A percentile compares a stretch with the other conserved stretches of the same genome.
phyloP scores from a whole-genome alignment of 2,329 filamentous ascomycete genomes.

The Taxawa tesnikishii region DNA sequence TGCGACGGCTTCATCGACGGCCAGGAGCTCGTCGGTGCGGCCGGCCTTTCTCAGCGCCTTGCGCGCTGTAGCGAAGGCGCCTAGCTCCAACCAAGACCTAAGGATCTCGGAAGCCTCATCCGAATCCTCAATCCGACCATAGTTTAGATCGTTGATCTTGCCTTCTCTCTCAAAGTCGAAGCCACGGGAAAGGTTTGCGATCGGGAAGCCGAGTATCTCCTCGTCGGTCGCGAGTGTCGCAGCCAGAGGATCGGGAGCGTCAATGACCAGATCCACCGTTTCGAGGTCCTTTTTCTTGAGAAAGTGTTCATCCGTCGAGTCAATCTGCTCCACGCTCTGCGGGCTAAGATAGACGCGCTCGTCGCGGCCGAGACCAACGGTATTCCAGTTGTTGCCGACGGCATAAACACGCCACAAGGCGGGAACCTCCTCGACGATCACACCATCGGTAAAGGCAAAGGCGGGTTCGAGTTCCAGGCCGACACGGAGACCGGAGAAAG shows the following conservation, averaged over 20 bases:
- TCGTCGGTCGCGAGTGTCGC: background rate
- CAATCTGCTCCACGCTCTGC: constrained; percentile 53
- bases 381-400: constrained; percentile 68
- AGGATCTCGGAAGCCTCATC: constrained; percentile 8
- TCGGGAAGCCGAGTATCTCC: constrained; percentile 1
- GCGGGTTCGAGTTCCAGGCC: constrained; percentile 54
- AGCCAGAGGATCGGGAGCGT: constrained; percentile 21
- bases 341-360: constrained; percentile 74
- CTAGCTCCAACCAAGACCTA: constrained; percentile 7
- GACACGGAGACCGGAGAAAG: constrained; percentile 48
- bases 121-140: constrained; percentile 5
- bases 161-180: background rate
- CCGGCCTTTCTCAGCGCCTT: constrained; percentile 4
- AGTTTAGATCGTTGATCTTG: constrained; percentile 1
- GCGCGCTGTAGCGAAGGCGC: constrained; percentile 2
- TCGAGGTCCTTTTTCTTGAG: constrained; percentile 61
- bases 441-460: constrained; percentile 27
- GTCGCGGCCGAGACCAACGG: constrained; percentile 71
- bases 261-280: constrained; percentile 62
- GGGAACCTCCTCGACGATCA: no score
- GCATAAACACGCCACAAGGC: constrained; percentile 73
- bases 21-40: constrained; percentile 7
- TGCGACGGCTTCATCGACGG: constrained; percentile 2
- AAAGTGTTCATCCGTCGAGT: constrained; percentile 74
- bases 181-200: constrained; percentile 1